Base-by-base conservation (phyloP, 257 asterid genomes). In the Pogostemon cablin region DNA sequence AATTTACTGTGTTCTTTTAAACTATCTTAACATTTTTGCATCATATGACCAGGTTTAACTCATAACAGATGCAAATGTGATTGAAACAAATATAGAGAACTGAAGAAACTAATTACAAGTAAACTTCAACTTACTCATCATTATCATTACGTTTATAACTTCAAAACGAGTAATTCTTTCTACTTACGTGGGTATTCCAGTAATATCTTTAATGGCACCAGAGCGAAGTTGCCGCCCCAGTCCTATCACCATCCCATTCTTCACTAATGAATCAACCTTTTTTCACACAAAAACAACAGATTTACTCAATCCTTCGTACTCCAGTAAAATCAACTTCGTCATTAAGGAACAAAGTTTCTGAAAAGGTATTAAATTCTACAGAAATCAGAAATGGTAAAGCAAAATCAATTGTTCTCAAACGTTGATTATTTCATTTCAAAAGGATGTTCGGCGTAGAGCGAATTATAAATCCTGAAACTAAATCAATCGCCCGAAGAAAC, bases 161-260 rank as follows among this genome's bases (percentile, higher is more conserved):
- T 41, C 17, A 41, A 65, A 11, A 47, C 35, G 25, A 63, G 61
- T 4, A 68, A 20, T 62, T 50, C 20, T 17, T 62, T 50, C 12
- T 17, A 71, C 90, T 77, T 76, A 89, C 96, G 88, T 79, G 11
- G 96, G 86, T 63, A 87, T 78, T 67, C 82, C 91, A 50, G 83
- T 72, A 40, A 89, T 57, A 79, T 85, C 84, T 76, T 76, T 85
- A 38, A 87, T 12, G 32, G 80, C 72, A 43, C 95, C 91, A 11
- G 85, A 78, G n/a, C 84, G 83, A 65, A 89, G 87, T 72, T 85
- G 84, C 57, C 77, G 86, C 62, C 96, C 95, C 62, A 89, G 78
- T 43, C 95, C 96, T 69, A 89, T 68, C 74, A 84, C 83, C 96
- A 89, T 89, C 49, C 96, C 93, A 77, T 68, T 82, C 81, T 87